Evolutionary conservation across 345 rosid genomes (phyloP), one percentile per base, ranked within the genome.

Genomic region (Hirschfeldia incana): DNA sequence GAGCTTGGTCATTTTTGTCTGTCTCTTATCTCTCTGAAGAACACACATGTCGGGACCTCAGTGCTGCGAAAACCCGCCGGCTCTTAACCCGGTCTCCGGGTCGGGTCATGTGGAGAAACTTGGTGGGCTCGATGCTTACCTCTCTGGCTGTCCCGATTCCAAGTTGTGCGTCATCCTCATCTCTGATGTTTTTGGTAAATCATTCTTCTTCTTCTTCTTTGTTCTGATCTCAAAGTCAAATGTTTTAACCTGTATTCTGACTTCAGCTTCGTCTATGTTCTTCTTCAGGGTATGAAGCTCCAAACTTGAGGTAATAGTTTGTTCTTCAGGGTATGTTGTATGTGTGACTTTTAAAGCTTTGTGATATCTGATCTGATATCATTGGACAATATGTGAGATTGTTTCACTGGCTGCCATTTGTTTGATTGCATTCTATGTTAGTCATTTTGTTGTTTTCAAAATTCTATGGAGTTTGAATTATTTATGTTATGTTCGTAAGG

Each of bases 41-140:
- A n/a, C n/a, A 36, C 30, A 61, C 4, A 90, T 89, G 98, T 85
- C 88, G 15, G 88, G 88, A 49, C 86, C 90, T 72, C 89, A 92
- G 86, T 92, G 98, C 85, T 87, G 90, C 21, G 80, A 80, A 65
- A 89, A 87, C 84, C 97, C 98, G 58, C 97, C 94, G 60, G 78
- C 62, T 37, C 75, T 81, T 6, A 80, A 84, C 78, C 83, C 91
- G 13, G 70, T 27, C 28, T 58, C 83, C 26, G 97, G 97, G 33
- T 81, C 77, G 16, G 97, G 98, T 4, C 82, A 83, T 15, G 91
- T 87, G 1, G 85, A 91, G 78, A 77, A 87, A 49, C 65, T 92
- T 1, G 94, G 85, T 21, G 94, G 92, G 49, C 88, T 94, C 65
- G 78, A 87, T 28, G 82, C 88, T 5, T 92, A 92, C 78, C 83